Base-by-base conservation (phyloP, 2,329 filamentous ascomycete species). In the Orbilia brochopaga region DNA sequence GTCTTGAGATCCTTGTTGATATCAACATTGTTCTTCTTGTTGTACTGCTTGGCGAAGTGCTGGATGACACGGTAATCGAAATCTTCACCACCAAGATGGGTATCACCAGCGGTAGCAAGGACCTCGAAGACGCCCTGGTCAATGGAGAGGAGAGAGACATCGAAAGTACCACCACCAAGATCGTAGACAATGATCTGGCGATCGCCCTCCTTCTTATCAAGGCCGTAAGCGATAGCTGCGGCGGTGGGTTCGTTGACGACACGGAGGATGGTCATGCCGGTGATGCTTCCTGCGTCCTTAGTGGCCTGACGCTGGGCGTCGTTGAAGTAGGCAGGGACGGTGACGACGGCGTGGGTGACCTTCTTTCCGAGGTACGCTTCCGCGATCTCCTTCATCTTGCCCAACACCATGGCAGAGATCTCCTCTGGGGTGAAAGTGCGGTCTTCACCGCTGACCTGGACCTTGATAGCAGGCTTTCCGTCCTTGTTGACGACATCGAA, bases 1-100 rank as follows among this genome's bases (percentile, higher is more conserved):
- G 93, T 89, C 90, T 97, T 97, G 76, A 89, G 83, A 80, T 97
- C 92, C 85, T 95, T 95, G 83, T 88, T 90, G 80, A 97, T 87
- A 78, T 99, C 92, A 76, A 95, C 91, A 77, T 82, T 83, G 85
- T 97, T 86, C 87, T 97, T 94, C 89, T 97, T 97, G 89, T 97
- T 97, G 88, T 96, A 97, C 78, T 86, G 85, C 89, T 97, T 97
- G 85, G 89, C 88, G 80, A 97, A 91, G 87, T 93, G 86, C 85
- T 90, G 91, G 84, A 97, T 96, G 81, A 97, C 86, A 80, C 93
- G 89, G 86, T 97, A 92, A 82, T 97, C 93, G 81, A 97, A 97
- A 84, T 97, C 93, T 83, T 97, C 92, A 88, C 92, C 92, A 89
- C 92, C 92, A 77, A 97, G 87, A 82, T 96, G 92, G 78, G 92